These are phyloP conservation scores for Tillandsia fasciculata DNA, from an alignment of 176 grass and related monocot genomes.

Conservation along the genomic window DNA sequence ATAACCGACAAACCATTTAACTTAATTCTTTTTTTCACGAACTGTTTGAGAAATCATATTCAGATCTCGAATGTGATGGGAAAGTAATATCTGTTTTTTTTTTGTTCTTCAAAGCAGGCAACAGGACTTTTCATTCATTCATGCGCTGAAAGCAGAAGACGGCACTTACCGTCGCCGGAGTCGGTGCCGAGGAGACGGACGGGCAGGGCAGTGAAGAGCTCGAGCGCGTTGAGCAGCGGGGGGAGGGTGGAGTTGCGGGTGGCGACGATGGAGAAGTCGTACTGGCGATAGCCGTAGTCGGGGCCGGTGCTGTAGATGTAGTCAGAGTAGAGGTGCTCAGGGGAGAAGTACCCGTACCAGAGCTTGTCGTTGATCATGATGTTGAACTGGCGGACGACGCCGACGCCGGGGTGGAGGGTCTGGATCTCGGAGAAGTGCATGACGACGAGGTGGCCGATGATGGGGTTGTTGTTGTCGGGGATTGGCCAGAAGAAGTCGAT, in stretches of 20 bases:
- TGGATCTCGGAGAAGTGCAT: background rate
- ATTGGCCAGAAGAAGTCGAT: slow-evolving; percentile 12
- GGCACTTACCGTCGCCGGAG: background rate
- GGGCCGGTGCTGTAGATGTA: background rate
- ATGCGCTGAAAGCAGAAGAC: background rate
- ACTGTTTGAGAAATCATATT: too few species aligned
- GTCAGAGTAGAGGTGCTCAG: background rate
- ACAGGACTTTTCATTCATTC: too few species aligned
- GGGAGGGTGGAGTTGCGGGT: slow-evolving; percentile 18
- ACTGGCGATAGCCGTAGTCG: background rate
- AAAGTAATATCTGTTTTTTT: too few species aligned
- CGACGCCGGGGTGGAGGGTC: background rate
- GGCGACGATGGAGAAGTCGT: slow-evolving; percentile 1
- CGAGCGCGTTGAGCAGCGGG: slow-evolving; percentile 22
- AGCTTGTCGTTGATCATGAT: background rate
- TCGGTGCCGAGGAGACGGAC: background rate
- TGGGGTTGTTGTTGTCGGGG: background rate
- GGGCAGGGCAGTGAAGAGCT: slow-evolving; percentile 1
- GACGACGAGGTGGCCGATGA: background rate
- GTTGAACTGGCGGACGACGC: background rate
- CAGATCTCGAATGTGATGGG: too few species aligned
- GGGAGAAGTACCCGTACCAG: background rate
- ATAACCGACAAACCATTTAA: too few species aligned
- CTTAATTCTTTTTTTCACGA: too few species aligned
- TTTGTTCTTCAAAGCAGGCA: too few species aligned